These are phyloP conservation scores for Claviceps quebecensis DNA, from an alignment of 2,329 filamentous ascomycete species.

Conservation along the genomic window DNA sequence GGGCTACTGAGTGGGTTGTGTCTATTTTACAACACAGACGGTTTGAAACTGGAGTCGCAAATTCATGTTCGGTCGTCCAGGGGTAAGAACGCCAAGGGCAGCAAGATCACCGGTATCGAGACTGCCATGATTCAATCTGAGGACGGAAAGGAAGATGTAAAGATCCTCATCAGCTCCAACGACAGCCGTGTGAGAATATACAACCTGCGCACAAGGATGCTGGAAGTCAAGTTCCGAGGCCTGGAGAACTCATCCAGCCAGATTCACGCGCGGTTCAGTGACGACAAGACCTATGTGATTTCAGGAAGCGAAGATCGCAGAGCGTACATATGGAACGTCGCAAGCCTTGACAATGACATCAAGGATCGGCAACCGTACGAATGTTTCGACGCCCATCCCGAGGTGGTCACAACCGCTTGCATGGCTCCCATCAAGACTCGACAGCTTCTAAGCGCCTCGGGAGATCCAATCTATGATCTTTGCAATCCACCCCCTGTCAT, in stretches of 20 bases:
- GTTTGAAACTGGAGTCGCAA: slow-evolving; percentile 68
- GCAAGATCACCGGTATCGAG: slow-evolving; percentile 92
- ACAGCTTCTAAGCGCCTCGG: slow-evolving; percentile 63
- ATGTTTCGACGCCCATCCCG: slow-evolving; percentile 78
- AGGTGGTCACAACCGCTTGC: slow-evolving; percentile 77
- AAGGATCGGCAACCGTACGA: slow-evolving; percentile 75
- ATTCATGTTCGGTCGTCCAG: slow-evolving; percentile 87
- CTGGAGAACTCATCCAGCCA: slow-evolving; percentile 84
- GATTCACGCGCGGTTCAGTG: slow-evolving; percentile 78
- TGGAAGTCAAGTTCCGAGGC: slow-evolving; percentile 84
- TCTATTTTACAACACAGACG: slow-evolving; percentile 85
- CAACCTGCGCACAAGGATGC: slow-evolving; percentile 66
- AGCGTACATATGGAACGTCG: slow-evolving; percentile 71
- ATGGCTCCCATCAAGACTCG: slow-evolving; percentile 71
- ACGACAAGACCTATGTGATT: slow-evolving; percentile 74
- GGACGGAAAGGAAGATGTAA: slow-evolving; percentile 48
- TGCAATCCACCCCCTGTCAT: slow-evolving; percentile 90
- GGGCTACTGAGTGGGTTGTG: slow-evolving; percentile 77
- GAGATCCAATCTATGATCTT: slow-evolving; percentile 88
- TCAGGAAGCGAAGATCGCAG: slow-evolving; percentile 87
- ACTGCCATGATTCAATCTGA: slow-evolving; percentile 44
- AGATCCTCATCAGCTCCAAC: slow-evolving; percentile 84
- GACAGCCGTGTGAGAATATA: slow-evolving; percentile 87
- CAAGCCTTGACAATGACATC: slow-evolving; percentile 40
- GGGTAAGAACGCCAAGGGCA: slow-evolving; percentile 88